phyloP scores from a whole-genome alignment of 1,139 yeast genomes.

The Scheffersomyces illinoinensis region DNA sequence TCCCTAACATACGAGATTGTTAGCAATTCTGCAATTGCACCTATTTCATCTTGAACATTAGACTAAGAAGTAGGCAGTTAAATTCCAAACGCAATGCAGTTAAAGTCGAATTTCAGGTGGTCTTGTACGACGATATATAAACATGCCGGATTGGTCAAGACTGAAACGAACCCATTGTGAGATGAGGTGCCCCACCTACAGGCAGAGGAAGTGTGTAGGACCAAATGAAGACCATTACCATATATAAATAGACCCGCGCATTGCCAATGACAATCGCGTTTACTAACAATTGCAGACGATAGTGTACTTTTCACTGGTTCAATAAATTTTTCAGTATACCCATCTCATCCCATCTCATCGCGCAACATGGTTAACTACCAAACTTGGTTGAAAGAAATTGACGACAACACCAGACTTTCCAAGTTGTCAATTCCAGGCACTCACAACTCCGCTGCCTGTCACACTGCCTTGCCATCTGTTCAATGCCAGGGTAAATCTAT shows the following conservation, averaged over 20 bases:
- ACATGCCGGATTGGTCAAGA: background rate
- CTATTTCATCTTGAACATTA: background rate
- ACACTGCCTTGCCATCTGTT: slow-evolving; percentile 75
- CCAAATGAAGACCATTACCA: background rate
- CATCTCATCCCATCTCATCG: background rate
- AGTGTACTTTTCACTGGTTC: background rate
- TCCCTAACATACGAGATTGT: background rate
- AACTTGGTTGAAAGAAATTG: slow-evolving; percentile 57
- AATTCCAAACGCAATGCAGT: background rate
- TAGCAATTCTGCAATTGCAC: background rate
- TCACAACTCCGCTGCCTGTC: slow-evolving; percentile 77
- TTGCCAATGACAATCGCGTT: background rate
- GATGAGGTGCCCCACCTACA: background rate
- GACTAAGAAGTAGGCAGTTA: background rate
- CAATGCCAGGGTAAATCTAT: slow-evolving; percentile 72
- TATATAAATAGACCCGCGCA: background rate
- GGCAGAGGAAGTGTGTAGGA: background rate
- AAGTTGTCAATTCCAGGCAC: slow-evolving; percentile 75
- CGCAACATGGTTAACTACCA: slow-evolving; percentile 41
- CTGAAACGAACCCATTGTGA: background rate
- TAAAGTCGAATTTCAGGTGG: background rate
- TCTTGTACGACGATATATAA: background rate
- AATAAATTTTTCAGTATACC: background rate
- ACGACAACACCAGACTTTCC: slow-evolving; percentile 53
- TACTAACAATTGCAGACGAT: background rate